Conservation (phyloP, 2,329 filamentous ascomycete genomes). For the Aspergillus eucalypticola region DNA sequence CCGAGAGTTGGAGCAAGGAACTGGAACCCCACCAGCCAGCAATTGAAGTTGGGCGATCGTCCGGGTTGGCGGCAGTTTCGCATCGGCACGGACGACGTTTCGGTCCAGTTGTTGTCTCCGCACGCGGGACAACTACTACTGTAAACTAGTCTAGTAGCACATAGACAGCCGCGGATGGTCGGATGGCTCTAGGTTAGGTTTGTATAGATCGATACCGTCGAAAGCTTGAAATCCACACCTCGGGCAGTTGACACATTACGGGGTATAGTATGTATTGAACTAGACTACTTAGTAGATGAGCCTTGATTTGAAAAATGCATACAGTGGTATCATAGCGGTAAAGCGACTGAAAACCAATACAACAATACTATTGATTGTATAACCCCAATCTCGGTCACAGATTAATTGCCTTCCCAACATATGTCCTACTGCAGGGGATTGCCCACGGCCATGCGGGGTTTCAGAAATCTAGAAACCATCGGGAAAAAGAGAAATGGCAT, state of each 20-base stretch:
- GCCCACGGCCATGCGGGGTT: background rate
- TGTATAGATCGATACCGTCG: background rate
- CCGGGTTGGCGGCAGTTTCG: background rate
- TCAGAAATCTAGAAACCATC: background rate
- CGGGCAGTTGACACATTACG: background rate
- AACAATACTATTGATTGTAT: background rate
- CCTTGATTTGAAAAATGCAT: too few relatives aligned
- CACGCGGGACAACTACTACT: slow-evolving; percentile 10
- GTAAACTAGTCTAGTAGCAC: background rate
- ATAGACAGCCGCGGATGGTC: background rate
- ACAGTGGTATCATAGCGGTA: too few relatives aligned
- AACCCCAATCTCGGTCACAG: background rate
- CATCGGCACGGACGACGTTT: background rate
- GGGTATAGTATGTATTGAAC: too few relatives aligned
- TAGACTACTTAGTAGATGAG: too few relatives aligned
- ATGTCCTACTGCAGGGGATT: background rate
- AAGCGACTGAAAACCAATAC: too few relatives aligned
- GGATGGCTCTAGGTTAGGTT: background rate
- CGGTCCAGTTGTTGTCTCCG: slow-evolving; percentile 10
- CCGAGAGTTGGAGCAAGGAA: too few relatives aligned
- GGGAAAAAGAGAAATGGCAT: background rate
- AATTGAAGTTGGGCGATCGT: background rate
- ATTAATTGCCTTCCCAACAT: background rate
- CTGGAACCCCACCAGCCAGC: background rate
- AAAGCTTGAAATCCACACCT: slow-evolving; percentile 6